Percentiles rank a stretch among this genome's conserved stretches.
phyloP scores from a whole-genome alignment of 2,329 filamentous ascomycete species.

The Apiospora malaysiana region DNA sequence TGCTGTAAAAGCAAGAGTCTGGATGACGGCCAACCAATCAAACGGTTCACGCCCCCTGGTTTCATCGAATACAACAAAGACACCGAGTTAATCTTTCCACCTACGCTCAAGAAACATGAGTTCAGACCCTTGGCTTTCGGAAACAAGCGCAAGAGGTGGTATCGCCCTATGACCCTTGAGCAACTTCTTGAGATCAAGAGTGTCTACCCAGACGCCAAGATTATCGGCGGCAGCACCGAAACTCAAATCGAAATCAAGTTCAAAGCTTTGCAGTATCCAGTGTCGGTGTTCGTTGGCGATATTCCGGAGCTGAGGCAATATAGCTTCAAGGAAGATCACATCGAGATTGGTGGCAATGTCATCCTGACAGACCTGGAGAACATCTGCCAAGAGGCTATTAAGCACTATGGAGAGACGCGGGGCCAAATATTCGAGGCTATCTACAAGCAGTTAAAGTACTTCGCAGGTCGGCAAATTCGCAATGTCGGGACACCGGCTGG shows the following conservation, averaged over 20 bases:
- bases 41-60: slow-evolving; percentile 80
- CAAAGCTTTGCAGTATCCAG: slow-evolving; percentile 88
- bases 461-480: slow-evolving; percentile 92
- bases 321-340: slow-evolving; percentile 75
- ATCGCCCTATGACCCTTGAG: slow-evolving; percentile 82
- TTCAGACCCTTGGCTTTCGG: slow-evolving; percentile 85
- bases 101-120: slow-evolving; percentile 80
- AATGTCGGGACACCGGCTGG: slow-evolving; percentile 98
- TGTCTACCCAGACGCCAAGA: slow-evolving; percentile 82
- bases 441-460: slow-evolving; percentile 91
- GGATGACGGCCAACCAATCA: slow-evolving; percentile 59
- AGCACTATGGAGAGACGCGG: slow-evolving; percentile 73
- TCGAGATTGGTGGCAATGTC: slow-evolving; percentile 95
- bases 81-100: slow-evolving; percentile 94
- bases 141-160: slow-evolving; percentile 95
- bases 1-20: slow-evolving; percentile 73
- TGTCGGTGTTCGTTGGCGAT: slow-evolving; percentile 91
- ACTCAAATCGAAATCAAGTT: slow-evolving; percentile 99
- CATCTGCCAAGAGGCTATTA: slow-evolving; percentile 79
- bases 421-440: slow-evolving; percentile 90
- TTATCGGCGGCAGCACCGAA: slow-evolving; percentile 95
- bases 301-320: slow-evolving; percentile 89
- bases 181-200: slow-evolving; percentile 93
- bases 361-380: slow-evolving; percentile 88
- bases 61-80: slow-evolving; percentile 95